Evolutionary conservation across 75 land plant genomes (phyloP), one percentile per base, ranked within the genome.

Genomic region (Pinus albicaulis): DNA sequence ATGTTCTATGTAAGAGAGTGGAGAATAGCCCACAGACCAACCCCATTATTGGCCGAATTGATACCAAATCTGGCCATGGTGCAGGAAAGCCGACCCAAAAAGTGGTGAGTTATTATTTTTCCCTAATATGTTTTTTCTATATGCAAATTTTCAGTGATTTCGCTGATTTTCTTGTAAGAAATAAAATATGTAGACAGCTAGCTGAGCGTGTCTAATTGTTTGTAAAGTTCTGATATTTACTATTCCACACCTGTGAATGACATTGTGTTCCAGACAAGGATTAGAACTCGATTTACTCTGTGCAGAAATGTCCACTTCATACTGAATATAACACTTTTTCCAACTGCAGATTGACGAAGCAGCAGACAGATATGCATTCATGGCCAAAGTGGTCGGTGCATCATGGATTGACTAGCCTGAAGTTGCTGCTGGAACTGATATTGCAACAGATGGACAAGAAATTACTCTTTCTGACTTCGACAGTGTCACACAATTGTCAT

Each of bases 31-130:
- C 86, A 5, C 99, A 98, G 69, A 95, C 86, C 15, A 92, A 95
- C 76, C 94, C 98, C 23, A 91, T 98, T 44, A 91, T 95, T 61
- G 99, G 85, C 20, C 92, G 99, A n/a, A 91, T 98, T 52, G 99
- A 98, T 17, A 74, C 91, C n/a, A 95, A 98, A 80, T 90, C 99
- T 69, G 99, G 98, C 8, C 99, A 98, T 84, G 99, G 99, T 69
- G 84, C 85, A 59, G 99, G 99, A 19, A 87, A 89, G 23, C 94
- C 99, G 57, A 95, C 98, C 17, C 78, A 95, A 74, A 98, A 98
- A 87, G n/a, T 91, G 85, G 99, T 87, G 34, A 25, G 22, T 55
- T 23, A 28, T n/a, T 12, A 4, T 72, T 22, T 79, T 44, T 34
- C 12, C 26, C 64, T 7, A 7, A 52, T 76, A 15, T 65, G 8